A percentile compares a stretch with the other conserved stretches of the same genome.
Evolutionary conservation across 371 early-diverging fungal species (phyloP).

Genomic region (Phascolomyces articulosus): DNA sequence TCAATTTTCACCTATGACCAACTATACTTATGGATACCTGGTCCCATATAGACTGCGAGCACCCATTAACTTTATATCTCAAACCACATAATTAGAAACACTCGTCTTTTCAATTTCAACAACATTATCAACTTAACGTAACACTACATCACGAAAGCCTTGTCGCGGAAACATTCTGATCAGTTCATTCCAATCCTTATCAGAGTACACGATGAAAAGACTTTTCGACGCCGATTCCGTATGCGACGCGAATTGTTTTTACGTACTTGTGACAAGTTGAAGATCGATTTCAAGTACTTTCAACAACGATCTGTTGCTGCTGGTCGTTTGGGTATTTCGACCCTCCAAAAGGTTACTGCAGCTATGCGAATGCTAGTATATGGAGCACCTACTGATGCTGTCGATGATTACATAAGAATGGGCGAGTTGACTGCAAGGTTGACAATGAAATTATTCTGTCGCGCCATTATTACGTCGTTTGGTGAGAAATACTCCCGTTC

Average conservation of each 20-base stretch:
- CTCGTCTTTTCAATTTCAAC: no score
- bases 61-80: no score
- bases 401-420: neutral
- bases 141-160: no score
- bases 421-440: neutral
- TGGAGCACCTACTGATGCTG: neutral
- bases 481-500: neutral
- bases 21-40: no score
- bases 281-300: neutral
- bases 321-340: neutral
- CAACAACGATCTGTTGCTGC: neutral
- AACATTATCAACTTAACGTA: no score
- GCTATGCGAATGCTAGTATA: constrained; percentile 2
- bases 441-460: neutral
- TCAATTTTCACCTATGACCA: no score
- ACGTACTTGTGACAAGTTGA: neutral
- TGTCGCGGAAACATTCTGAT: no score
- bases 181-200: no score
- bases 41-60: no score
- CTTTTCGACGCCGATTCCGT: neutral
- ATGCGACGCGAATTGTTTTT: neutral
- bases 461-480: neutral
- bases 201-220: no score
- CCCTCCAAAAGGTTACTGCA: neutral
- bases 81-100: no score